Base-by-base conservation (phyloP, 1,139 yeast species). In the Wickerhamomyces sp. region DNA sequence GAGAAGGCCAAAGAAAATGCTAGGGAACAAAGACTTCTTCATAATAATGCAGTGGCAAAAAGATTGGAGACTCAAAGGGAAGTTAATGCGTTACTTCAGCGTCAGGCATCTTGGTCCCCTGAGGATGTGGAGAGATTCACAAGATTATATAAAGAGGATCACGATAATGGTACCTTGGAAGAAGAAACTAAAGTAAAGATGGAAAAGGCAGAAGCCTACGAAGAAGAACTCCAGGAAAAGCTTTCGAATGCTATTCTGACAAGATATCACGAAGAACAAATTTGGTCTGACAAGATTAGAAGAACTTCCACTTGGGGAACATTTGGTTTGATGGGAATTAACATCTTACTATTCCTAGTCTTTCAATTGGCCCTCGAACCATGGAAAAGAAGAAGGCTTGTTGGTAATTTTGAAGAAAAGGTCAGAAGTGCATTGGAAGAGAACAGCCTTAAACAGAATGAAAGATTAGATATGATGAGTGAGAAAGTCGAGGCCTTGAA, bases 251-350 rank as follows among this genome's bases (percentile, higher is more conserved):
- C 88, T 56, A 93, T 94, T 34, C 72, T 91, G 56, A 81, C 93
- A 1, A 69, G 98, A 54, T 94, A 94, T 59, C 96, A 93, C 53
- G 99, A 94, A 61, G 99, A 94, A 59, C 99, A 94, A 65, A 82
- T 93, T 6, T 94, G 99, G 99, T 88, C 96, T 6, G 99, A 94
- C 65, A 91, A 91, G 64, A 93, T 93, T 49, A 72, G 99, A 52
- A 75, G 94, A 50, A 90, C 95, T 3, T 88, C 96, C 10, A 91
- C 99, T 0, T 94, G 96, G 95, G 99, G 98, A 1, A 93, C 99
- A 0, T 82, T 95, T 77, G 71, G 84, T 1, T 73, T 94, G 42
- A 90, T 90, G 95, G 94, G 91, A 1, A 76, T 90, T 54, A 94
- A 94, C 66, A 76, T 93, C 23, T 50, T 86, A 15, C 65, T 94